phyloP scores from a whole-genome alignment of 1,139 yeast species.

The Geotrichum reessii region DNA sequence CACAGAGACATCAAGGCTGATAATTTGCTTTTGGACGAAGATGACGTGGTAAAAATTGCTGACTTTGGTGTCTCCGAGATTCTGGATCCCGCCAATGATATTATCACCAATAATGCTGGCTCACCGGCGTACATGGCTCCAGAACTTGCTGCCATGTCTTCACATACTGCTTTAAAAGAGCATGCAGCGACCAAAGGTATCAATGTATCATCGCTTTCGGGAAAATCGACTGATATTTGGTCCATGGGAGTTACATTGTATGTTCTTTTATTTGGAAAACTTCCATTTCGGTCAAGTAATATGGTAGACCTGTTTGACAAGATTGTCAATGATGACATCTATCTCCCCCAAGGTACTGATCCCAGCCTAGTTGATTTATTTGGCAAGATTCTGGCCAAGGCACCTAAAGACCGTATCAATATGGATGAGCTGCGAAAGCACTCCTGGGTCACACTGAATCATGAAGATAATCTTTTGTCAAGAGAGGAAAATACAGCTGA shows the following conservation, averaged over 20 bases:
- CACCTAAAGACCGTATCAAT: constrained; percentile 49
- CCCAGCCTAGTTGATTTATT: constrained; percentile 29
- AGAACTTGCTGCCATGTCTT: constrained; percentile 56
- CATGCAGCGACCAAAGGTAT: constrained; percentile 42
- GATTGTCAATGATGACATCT: constrained; percentile 28
- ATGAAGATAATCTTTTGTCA: constrained; percentile 37
- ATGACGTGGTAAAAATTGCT: constrained; percentile 78
- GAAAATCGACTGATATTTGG: constrained; percentile 75
- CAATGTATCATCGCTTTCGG: constrained; percentile 44
- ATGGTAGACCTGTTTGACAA: constrained; percentile 47
- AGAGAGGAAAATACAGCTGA: constrained; percentile 38
- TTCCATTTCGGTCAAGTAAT: constrained; percentile 38
- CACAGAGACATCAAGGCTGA: constrained; percentile 97
- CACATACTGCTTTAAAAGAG: constrained; percentile 21
- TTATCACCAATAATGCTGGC: constrained; percentile 59
- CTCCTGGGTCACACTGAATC: constrained; percentile 48
- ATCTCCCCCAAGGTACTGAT: constrained; percentile 20
- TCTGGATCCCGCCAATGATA: constrained; percentile 50
- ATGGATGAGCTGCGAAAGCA: constrained; percentile 52
- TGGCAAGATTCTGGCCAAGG: constrained; percentile 40
- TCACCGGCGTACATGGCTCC: constrained; percentile 84
- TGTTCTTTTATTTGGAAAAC: constrained; percentile 36
- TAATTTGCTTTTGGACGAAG: constrained; percentile 66
- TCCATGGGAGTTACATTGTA: constrained; percentile 64
- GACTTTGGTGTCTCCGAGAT: constrained; percentile 90